phyloP scores from a whole-genome alignment of 495 filamentous ascomycete species.

The Daldinia childiae region DNA sequence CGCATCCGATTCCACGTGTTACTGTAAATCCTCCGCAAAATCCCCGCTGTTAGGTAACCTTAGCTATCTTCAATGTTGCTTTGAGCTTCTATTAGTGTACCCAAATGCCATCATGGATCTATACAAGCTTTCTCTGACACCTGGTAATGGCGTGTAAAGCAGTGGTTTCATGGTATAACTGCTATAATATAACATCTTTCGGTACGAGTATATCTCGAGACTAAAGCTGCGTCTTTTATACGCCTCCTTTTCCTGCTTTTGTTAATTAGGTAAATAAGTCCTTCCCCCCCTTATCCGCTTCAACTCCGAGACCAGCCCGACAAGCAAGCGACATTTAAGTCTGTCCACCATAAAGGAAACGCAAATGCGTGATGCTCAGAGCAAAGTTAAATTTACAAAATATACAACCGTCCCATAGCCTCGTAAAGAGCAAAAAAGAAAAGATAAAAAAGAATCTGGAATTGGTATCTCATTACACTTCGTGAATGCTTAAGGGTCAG shows the following conservation, averaged over 20 bases:
- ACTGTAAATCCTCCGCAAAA: background rate
- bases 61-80: too few relatives aligned
- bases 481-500: conserved; percentile 41
- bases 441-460: conserved; percentile 44
- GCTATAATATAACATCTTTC: background rate
- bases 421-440: conserved; percentile 16
- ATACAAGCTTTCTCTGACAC: background rate
- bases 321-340: conserved; percentile 32
- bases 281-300: conserved; percentile 36
- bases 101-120: too few relatives aligned
- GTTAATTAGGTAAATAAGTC: conserved; percentile 25
- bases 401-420: conserved; percentile 34
- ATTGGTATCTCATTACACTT: conserved; percentile 49
- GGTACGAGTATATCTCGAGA: conserved; percentile 6
- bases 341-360: conserved; percentile 32
- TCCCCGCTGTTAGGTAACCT: background rate
- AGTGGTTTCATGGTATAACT: too few relatives aligned
- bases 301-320: conserved; percentile 46
- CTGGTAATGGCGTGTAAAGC: too few relatives aligned
- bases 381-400: conserved; percentile 45
- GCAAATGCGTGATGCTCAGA: conserved; percentile 34
- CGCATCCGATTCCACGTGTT: background rate
- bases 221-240: conserved; percentile 12
- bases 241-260: conserved; percentile 13
- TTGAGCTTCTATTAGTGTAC: too few relatives aligned